A percentile compares a stretch with the other conserved stretches of the same genome.
Evolutionary conservation across 345 rosid species (phyloP).

Genomic region (Brassica incana): DNA sequence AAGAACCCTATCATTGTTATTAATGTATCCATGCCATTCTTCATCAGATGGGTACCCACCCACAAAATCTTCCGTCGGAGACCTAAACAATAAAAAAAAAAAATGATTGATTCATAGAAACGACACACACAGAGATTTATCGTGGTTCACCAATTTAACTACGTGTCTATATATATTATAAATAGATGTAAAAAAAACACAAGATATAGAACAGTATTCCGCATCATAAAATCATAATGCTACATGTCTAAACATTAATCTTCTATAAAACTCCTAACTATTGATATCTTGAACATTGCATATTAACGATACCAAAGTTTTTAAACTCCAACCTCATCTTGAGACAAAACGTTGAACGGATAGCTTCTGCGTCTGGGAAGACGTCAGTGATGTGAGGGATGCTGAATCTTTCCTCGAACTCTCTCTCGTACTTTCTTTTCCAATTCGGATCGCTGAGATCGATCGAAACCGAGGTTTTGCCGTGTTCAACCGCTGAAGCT

Average conservation of each 20-base stretch:
- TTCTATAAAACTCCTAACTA: background rate
- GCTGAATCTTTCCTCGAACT: constrained; percentile 69
- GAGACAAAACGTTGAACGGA: constrained; percentile 88
- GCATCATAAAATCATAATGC: background rate
- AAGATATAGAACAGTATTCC: too few relatives aligned
- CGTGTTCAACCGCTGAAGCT: constrained; percentile 21
- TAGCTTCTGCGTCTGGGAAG: constrained; percentile 61
- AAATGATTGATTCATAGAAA: background rate
- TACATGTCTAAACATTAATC: background rate
- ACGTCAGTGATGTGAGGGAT: constrained; percentile 80
- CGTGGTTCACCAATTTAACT: background rate
- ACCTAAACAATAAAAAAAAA: constrained; percentile 35
- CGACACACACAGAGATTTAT: background rate
- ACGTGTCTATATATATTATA: background rate
- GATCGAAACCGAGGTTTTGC: constrained; percentile 22
- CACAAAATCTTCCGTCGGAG: constrained; percentile 67
- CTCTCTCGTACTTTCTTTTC: constrained; percentile 66
- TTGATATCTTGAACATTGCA: too few relatives aligned
- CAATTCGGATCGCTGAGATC: constrained; percentile 81
- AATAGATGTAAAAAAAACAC: background rate
- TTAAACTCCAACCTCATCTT: constrained; percentile 60
- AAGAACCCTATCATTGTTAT: constrained; percentile 84
- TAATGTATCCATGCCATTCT: constrained; percentile 95
- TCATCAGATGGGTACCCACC: constrained; percentile 91
- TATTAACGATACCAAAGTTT: background rate